phyloP scores from a whole-genome alignment of 169 alveolate genomes.

The Ichthyophthirius multifiliis region DNA sequence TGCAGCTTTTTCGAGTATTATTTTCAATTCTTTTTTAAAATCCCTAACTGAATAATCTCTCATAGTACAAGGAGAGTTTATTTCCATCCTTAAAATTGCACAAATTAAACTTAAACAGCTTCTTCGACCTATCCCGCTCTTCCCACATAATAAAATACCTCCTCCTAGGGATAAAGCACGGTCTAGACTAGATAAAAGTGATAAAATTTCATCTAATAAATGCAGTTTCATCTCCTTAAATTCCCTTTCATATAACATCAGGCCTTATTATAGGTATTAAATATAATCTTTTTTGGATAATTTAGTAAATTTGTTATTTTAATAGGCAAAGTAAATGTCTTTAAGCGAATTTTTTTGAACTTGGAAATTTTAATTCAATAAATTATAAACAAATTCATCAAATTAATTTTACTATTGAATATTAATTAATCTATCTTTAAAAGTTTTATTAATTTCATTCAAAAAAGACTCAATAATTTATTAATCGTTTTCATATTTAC shows the following conservation, averaged over 20 bases:
- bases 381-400: slow-evolving; percentile 59
- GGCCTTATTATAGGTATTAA: slow-evolving; percentile 61
- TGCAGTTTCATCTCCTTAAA: slow-evolving; percentile 80
- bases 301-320: slow-evolving; percentile 32
- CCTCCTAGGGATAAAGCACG: slow-evolving; percentile 79
- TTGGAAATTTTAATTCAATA: slow-evolving; percentile 53
- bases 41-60: slow-evolving; percentile 81
- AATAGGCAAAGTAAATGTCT: slow-evolving; percentile 36
- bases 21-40: slow-evolving; percentile 56
- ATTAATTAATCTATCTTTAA: slow-evolving; percentile 88
- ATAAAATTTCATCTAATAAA: slow-evolving; percentile 82
- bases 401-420: slow-evolving; percentile 70
- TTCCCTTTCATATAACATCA: slow-evolving; percentile 87
- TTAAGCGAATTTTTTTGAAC: slow-evolving; percentile 44
- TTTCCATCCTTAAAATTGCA: slow-evolving; percentile 77
- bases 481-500: slow-evolving; percentile 79
- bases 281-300: slow-evolving; percentile 64
- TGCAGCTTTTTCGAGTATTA: slow-evolving; percentile 78
- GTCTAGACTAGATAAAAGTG: slow-evolving; percentile 75
- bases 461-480: slow-evolving; percentile 21
- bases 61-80: slow-evolving; percentile 79
- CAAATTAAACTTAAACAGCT: slow-evolving; percentile 65
- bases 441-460: slow-evolving; percentile 84
- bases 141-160: slow-evolving; percentile 85
- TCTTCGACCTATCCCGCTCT: slow-evolving; percentile 89